phyloP scores from a whole-genome alignment of 768 basidiomycete genomes.

The Hygrophorus russula region DNA sequence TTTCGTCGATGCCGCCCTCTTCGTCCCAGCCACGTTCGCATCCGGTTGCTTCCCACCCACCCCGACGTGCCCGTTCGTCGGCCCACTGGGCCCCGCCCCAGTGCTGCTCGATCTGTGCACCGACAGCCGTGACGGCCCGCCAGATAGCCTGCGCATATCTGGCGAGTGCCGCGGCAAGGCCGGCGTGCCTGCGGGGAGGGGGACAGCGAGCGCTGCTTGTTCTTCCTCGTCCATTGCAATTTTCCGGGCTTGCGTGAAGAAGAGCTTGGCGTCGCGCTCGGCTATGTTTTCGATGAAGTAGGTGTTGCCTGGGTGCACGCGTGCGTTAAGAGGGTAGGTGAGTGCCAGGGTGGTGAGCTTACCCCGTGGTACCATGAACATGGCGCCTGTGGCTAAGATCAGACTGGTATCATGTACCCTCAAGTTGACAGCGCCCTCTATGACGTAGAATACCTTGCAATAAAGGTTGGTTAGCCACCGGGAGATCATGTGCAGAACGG shows the following conservation, averaged over 20 bases:
- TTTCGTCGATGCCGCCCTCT: conserved; percentile 3
- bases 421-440: conserved; percentile 83
- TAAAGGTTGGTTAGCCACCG: background rate
- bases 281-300: conserved; percentile 87
- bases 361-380: conserved; percentile 90
- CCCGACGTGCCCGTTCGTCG: background rate
- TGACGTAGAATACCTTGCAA: conserved; percentile 46
- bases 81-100: background rate
- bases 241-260: conserved; percentile 84
- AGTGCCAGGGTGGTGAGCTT: conserved; percentile 10
- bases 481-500: background rate
- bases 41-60: too few relatives aligned
- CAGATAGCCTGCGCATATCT: background rate
- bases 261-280: conserved; percentile 68
- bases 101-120: background rate
- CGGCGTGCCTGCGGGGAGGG: background rate
- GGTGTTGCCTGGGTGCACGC: conserved; percentile 53
- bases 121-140: background rate
- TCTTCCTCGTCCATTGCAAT: conserved; percentile 13
- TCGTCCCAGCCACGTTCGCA: background rate
- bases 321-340: background rate
- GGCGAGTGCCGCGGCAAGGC: conserved; percentile 1
- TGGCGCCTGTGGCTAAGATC: conserved; percentile 70
- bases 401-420: conserved; percentile 73
- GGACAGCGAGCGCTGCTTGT: background rate